phyloP scores from a whole-genome alignment of 148 eudicot genomes.

The Cornus controversa region DNA sequence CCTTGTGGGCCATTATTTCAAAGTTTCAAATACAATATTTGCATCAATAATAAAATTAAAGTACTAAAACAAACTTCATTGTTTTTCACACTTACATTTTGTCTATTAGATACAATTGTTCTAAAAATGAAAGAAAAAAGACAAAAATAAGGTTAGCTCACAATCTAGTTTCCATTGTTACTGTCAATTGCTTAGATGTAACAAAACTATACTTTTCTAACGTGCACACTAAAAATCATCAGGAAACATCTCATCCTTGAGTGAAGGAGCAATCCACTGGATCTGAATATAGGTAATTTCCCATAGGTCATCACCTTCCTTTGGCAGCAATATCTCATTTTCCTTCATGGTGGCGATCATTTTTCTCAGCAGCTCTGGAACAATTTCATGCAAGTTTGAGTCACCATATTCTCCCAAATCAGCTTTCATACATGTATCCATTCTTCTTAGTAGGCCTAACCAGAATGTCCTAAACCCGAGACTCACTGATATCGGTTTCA shows the following conservation, averaged over 20 bases:
- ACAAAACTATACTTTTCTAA: neutral
- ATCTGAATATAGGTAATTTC: constrained; percentile 85
- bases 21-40: neutral
- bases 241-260: constrained; percentile 73
- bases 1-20: neutral
- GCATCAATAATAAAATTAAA: neutral
- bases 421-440: constrained; percentile 95
- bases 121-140: neutral
- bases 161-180: neutral
- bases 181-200: neutral
- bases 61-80: neutral
- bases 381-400: constrained; percentile 59
- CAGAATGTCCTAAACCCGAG: constrained; percentile 68
- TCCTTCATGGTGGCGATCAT: constrained; percentile 74
- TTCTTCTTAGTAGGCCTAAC: constrained; percentile 77
- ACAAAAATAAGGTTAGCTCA: too few relatives aligned
- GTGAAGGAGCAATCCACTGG: constrained; percentile 94
- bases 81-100: neutral
- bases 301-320: constrained; percentile 85
- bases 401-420: constrained; percentile 69
- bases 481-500: constrained; percentile 52
- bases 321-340: constrained; percentile 43
- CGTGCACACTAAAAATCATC: constrained; percentile 23
- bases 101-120: neutral
- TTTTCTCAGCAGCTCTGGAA: constrained; percentile 63